A percentile compares a stretch with the other conserved stretches of the same genome.
These are phyloP conservation scores for Rhynchospora pubera DNA, from an alignment of 176 grass and related monocot genomes.

Conservation along the genomic window DNA sequence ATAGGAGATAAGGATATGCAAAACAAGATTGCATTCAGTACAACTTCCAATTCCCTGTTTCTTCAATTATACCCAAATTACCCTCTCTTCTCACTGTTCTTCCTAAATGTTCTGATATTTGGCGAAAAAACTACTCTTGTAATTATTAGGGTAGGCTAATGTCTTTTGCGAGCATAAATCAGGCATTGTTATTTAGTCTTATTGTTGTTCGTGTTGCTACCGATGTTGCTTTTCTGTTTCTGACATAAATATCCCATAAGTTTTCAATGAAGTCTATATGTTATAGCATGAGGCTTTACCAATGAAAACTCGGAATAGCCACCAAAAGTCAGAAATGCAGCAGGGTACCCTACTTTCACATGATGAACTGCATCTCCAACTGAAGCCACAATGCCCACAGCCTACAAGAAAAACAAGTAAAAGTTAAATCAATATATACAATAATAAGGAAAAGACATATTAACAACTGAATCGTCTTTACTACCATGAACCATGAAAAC, in stretches of 20 bases:
- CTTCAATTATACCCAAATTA: background rate
- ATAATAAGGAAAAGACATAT: no score
- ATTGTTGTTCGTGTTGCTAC: no score
- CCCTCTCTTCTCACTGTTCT: background rate
- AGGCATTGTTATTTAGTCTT: no score
- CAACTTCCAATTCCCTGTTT: background rate
- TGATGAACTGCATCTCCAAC: slow-evolving; percentile 71
- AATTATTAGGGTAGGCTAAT: background rate
- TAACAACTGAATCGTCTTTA: no score
- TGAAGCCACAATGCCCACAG: slow-evolving; percentile 79
- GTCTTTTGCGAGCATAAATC: no score
- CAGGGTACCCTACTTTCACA: slow-evolving; percentile 84
- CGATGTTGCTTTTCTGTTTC: no score
- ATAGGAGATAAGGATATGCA: slow-evolving; percentile 17
- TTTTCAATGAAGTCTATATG: slow-evolving; percentile 15
- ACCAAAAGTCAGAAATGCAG: slow-evolving; percentile 95
- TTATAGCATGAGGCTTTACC: slow-evolving; percentile 35
- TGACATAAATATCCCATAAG: background rate
- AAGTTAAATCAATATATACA: no score
- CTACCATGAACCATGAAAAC: no score
- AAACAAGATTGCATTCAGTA: no score
- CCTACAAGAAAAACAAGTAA: slow-evolving; percentile 34
- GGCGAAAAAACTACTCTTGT: background rate
- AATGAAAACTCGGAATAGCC: slow-evolving; percentile 77
- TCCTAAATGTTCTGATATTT: background rate